phyloP scores from a whole-genome alignment of 2,329 filamentous ascomycete genomes.

The Ampelomyces quisqualis region DNA sequence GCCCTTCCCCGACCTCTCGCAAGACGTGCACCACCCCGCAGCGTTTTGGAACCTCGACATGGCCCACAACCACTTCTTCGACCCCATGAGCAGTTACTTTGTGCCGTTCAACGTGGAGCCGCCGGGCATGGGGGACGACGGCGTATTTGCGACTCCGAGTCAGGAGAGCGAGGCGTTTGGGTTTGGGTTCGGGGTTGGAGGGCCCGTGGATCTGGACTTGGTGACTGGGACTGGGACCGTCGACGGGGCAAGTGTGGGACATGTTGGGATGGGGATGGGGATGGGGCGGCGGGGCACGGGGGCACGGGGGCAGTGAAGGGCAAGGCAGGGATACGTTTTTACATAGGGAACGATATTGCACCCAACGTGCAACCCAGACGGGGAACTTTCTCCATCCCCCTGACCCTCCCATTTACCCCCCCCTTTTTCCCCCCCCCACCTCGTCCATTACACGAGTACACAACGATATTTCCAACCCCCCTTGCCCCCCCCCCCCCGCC shows the following conservation, averaged over 20 bases:
- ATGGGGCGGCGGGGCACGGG: constrained; percentile 1
- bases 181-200: constrained; percentile 23
- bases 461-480: no score
- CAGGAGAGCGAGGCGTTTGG: constrained; percentile 19
- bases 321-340: no score
- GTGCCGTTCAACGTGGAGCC: constrained; percentile 91
- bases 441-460: no score
- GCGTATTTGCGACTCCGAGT: constrained; percentile 24
- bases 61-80: constrained; percentile 33
- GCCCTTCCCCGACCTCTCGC: constrained; percentile 36
- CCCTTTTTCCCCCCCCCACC: no score
- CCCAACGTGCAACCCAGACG: constrained; percentile 3
- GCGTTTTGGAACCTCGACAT: constrained; percentile 40
- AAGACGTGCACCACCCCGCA: constrained; percentile 31
- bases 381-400: no score
- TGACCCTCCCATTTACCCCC: no score
- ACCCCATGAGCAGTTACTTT: constrained; percentile 73
- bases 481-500: no score
- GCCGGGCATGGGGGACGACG: constrained; percentile 50
- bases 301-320: neutral
- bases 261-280: constrained; percentile 7
- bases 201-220: constrained; percentile 23
- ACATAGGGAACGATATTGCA: no score
- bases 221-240: no score
- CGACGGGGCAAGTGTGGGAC: no score